Percentiles rank a stretch among this genome's conserved stretches.
These are phyloP conservation scores for Macrophomina pseudophaseolina DNA, from an alignment of 2,329 filamentous ascomycete species.

Conservation along the genomic window DNA sequence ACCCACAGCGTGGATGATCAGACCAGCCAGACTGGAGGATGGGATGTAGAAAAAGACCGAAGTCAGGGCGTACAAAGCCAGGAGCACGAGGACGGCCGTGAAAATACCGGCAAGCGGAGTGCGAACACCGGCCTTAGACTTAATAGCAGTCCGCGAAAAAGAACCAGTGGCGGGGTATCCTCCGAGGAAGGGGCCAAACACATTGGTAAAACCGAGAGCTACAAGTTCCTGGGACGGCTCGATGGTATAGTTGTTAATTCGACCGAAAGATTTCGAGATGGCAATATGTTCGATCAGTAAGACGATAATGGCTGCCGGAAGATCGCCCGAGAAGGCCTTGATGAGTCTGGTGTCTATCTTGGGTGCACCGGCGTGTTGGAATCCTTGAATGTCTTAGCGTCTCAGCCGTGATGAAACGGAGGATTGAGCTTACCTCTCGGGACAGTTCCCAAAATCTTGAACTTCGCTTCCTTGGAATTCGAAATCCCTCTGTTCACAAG, in stretches of 20 bases:
- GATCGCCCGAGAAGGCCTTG: conserved; percentile 67
- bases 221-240: conserved; percentile 93
- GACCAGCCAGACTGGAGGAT: conserved; percentile 74
- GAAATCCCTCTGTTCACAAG: conserved; percentile 63
- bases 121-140: conserved; percentile 89
- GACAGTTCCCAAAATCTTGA: conserved; percentile 75
- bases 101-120: conserved; percentile 88
- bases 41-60: conserved; percentile 92
- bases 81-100: conserved; percentile 78
- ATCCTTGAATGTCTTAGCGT: conserved; percentile 57
- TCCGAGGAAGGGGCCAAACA: conserved; percentile 85
- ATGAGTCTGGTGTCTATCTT: conserved; percentile 68
- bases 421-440: conserved; percentile 65
- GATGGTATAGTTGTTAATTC: conserved; percentile 91
- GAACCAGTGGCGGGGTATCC: conserved; percentile 90
- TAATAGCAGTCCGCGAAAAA: conserved; percentile 91
- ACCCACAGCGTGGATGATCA: conserved; percentile 92
- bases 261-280: conserved; percentile 91
- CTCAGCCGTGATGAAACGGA: neutral
- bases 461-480: conserved; percentile 48
- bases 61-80: conserved; percentile 85
- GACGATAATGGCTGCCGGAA: conserved; percentile 86
- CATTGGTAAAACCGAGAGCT: conserved; percentile 85
- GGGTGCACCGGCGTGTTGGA: conserved; percentile 76
- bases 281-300: conserved; percentile 93